Conservation (phyloP, 2,329 filamentous ascomycete species). For the Sporothrix phasma region DNA sequence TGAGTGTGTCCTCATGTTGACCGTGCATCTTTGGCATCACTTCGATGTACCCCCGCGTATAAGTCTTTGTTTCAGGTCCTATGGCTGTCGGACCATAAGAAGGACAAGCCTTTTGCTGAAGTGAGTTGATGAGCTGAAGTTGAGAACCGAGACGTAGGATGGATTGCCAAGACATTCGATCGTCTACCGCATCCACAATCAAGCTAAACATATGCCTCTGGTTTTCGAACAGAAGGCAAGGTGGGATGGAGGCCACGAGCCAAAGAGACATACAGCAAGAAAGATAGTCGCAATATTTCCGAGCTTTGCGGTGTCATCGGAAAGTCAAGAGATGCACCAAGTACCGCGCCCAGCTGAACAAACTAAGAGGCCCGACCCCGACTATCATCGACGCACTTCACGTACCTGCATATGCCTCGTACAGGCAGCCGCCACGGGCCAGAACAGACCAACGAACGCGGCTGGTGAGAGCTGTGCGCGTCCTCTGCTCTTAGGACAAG, state of each 20-base stretch:
- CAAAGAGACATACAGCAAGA: not conserved
- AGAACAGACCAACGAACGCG: not conserved
- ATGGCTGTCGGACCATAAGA: not conserved
- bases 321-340: not conserved
- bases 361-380: not conserved
- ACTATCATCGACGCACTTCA: not conserved
- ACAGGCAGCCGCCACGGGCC: conserved; percentile 1
- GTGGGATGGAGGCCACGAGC: not conserved
- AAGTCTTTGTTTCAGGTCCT: not conserved
- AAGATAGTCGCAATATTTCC: not conserved
- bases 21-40: not conserved
- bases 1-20: not conserved
- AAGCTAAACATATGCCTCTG: too few species aligned
- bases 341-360: not conserved
- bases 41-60: not conserved
- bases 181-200: not conserved
- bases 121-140: too few species aligned
- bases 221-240: too few species aligned
- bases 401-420: not conserved
- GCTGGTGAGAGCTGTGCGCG: not conserved
- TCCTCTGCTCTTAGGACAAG: not conserved
- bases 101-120: too few species aligned
- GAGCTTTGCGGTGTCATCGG: not conserved
- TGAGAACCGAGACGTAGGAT: not conserved
- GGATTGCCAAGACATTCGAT: not conserved